A percentile compares a stretch with the other conserved stretches of the same genome.
These are phyloP conservation scores for Cephaloascus fragrans DNA, from an alignment of 805 yeast genomes.

Conservation along the genomic window DNA sequence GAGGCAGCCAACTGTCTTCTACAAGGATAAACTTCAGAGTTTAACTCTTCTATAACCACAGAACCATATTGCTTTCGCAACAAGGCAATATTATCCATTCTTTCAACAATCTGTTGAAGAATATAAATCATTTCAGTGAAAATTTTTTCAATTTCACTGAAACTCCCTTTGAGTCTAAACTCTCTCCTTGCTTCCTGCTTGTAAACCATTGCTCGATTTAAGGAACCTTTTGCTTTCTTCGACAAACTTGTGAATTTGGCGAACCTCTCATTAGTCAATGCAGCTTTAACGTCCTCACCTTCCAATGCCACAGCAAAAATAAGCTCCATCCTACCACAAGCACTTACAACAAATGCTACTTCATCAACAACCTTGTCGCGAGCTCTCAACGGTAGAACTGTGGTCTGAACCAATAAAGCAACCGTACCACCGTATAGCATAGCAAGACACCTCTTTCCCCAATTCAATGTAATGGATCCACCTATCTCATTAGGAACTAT, in stretches of 20 bases:
- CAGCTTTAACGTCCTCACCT: conserved; percentile 14
- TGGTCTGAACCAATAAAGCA: conserved; percentile 33
- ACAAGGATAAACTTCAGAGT: conserved; percentile 26
- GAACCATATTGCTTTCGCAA: conserved; percentile 34
- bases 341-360: conserved; percentile 26
- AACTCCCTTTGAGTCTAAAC: conserved; percentile 38
- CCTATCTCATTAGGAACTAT: conserved; percentile 24
- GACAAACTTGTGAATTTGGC: conserved; percentile 19
- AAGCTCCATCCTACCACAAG: conserved; percentile 26
- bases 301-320: conserved; percentile 31
- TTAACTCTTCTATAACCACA: conserved; percentile 34
- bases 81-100: conserved; percentile 34
- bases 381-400: conserved; percentile 37
- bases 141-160: conserved; percentile 24
- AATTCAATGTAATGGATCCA: conserved; percentile 31
- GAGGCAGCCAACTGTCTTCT: conserved; percentile 35
- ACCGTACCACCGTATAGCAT: conserved; percentile 40
- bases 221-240: conserved; percentile 24
- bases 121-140: conserved; percentile 35
- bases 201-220: conserved; percentile 28
- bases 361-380: conserved; percentile 32
- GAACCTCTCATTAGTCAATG: conserved; percentile 17
- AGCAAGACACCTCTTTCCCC: conserved; percentile 40
- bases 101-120: conserved; percentile 34
- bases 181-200: conserved; percentile 32